These are phyloP conservation scores for Senna tora DNA, from an alignment of 306 rosid genomes.

Conservation along the genomic window DNA sequence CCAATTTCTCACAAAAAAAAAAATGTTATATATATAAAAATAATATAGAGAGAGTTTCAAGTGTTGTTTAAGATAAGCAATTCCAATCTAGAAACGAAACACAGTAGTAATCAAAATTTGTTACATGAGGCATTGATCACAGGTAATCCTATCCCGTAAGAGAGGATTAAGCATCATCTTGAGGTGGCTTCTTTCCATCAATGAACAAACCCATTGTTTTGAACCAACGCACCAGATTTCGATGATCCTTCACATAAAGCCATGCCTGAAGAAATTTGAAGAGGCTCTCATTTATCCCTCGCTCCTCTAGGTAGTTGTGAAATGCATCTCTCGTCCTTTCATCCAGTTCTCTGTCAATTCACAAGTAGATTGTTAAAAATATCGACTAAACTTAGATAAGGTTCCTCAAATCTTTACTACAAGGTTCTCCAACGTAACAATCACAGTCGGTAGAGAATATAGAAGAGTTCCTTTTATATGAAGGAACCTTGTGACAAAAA, in stretches of 20 bases:
- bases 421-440: too few species aligned
- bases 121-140: not conserved
- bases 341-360: conserved; percentile 72
- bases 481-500: too few species aligned
- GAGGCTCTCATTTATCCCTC: conserved; percentile 80
- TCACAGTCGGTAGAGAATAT: too few species aligned
- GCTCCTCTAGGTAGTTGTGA: conserved; percentile 82
- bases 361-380: conserved; percentile 12
- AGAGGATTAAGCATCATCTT: conserved; percentile 46
- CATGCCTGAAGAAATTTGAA: conserved; percentile 93
- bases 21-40: too few species aligned
- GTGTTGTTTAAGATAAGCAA: not conserved
- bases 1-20: too few species aligned
- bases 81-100: not conserved
- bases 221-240: conserved; percentile 89
- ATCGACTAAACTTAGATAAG: too few species aligned
- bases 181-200: conserved; percentile 50
- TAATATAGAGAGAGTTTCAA: too few species aligned
- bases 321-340: conserved; percentile 77
- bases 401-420: too few species aligned
- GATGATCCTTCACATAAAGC: conserved; percentile 91
- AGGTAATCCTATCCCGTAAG: not conserved
- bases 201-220: conserved; percentile 68
- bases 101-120: not conserved
- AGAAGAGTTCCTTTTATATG: too few species aligned